A percentile compares a stretch with the other conserved stretches of the same genome.
These are phyloP conservation scores for Plasmodium fragile DNA, from an alignment of 169 alveolate genomes.

Conservation along the genomic window DNA sequence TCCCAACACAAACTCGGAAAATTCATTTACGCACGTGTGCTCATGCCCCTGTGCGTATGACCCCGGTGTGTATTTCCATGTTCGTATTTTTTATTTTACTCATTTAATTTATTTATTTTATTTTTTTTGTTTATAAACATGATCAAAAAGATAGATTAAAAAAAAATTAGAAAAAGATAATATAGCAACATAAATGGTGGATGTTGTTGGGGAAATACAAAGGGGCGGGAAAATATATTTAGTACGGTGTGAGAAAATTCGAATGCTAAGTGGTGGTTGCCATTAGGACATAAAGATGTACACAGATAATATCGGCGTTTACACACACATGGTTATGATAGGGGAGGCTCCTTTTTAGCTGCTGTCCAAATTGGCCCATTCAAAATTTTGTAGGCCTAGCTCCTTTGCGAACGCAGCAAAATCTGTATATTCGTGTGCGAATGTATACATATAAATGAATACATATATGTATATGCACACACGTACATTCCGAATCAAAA, in stretches of 20 bases:
- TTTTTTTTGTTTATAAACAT: slow-evolving; percentile 21
- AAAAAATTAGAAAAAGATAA: neutral
- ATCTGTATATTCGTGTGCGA: neutral
- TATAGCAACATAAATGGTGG: neutral
- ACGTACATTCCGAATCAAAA: neutral
- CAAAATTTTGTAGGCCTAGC: neutral
- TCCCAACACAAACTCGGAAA: neutral
- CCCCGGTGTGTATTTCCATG: neutral
- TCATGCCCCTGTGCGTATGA: neutral
- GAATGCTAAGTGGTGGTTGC: neutral
- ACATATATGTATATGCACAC: neutral
- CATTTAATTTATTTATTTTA: slow-evolving; percentile 1
- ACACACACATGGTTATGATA: neutral
- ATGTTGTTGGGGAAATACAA: neutral
- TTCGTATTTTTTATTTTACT: neutral
- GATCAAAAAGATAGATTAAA: slow-evolving; percentile 22
- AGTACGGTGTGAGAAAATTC: neutral
- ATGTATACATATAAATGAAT: neutral
- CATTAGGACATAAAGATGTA: neutral
- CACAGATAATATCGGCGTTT: neutral
- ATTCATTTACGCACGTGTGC: slow-evolving; percentile 2
- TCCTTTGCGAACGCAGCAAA: neutral
- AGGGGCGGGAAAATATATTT: neutral
- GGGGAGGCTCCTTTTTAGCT: neutral
- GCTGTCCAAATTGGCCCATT: neutral